Percentiles rank a stretch among this genome's conserved stretches.
These are phyloP conservation scores for Lipomyces lipofer DNA, from an alignment of 805 yeast genomes.

Conservation along the genomic window DNA sequence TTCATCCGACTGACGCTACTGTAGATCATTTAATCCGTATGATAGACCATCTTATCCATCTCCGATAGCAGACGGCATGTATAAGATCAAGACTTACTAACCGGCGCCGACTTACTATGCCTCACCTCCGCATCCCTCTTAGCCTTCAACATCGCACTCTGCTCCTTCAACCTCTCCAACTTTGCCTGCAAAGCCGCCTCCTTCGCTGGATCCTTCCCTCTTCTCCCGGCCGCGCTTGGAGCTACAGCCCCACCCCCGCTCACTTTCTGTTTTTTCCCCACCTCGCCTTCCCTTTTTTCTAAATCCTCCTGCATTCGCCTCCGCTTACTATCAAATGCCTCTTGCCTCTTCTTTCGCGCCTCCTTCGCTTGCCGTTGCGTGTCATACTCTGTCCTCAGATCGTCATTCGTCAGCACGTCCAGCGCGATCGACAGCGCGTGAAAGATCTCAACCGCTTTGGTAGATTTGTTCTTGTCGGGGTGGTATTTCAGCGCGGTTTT, in stretches of 20 bases:
- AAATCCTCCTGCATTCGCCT: slow-evolving; percentile 25
- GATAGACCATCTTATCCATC: too few relatives aligned
- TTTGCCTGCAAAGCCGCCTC: slow-evolving; percentile 19
- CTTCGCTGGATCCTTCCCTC: slow-evolving; percentile 11
- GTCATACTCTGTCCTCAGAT: slow-evolving; percentile 84
- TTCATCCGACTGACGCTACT: too few relatives aligned
- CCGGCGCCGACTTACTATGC: neutral
- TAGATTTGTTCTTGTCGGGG: slow-evolving; percentile 83
- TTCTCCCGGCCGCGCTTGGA: neutral
- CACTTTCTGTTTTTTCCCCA: neutral
- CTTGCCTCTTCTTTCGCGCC: slow-evolving; percentile 17
- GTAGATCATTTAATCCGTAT: too few relatives aligned
- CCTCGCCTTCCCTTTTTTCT: slow-evolving; percentile 24
- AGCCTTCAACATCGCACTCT: slow-evolving; percentile 22
- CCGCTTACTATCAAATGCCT: slow-evolving; percentile 19
- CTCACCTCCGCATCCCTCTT: slow-evolving; percentile 23
- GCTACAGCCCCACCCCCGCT: neutral
- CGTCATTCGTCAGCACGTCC: slow-evolving; percentile 77
- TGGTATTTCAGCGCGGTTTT: slow-evolving; percentile 79
- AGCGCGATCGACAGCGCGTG: slow-evolving; percentile 95
- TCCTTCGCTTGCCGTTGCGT: slow-evolving; percentile 16
- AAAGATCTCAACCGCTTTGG: slow-evolving; percentile 80
- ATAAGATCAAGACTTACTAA: neutral
- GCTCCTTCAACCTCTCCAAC: slow-evolving; percentile 23
- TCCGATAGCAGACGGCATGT: too few relatives aligned